These are phyloP conservation scores for Ceratocystis huliohia DNA, from an alignment of 2,329 filamentous ascomycete genomes.

Conservation along the genomic window DNA sequence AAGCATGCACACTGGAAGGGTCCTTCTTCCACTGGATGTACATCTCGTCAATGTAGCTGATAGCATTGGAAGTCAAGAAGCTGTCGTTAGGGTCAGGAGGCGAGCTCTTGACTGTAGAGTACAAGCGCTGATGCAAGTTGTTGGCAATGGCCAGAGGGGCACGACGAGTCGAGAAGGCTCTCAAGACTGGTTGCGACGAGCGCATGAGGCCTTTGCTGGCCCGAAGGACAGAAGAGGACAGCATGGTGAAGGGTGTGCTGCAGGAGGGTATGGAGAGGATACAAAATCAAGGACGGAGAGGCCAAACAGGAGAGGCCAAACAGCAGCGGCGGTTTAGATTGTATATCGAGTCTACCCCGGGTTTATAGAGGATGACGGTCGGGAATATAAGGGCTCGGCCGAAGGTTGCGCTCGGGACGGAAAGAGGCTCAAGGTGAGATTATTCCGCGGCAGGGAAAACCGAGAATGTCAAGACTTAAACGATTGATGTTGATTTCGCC, in stretches of 20 bases:
- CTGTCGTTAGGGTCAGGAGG: slow-evolving; percentile 76
- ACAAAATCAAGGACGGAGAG: background rate
- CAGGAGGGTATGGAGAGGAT: background rate
- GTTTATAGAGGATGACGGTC: slow-evolving; percentile 6
- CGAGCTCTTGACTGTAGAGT: slow-evolving; percentile 39
- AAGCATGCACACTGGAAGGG: slow-evolving; percentile 85
- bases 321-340: background rate
- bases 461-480: background rate
- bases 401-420: slow-evolving; percentile 18
- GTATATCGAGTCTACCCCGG: background rate
- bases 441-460: background rate
- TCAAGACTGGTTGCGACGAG: slow-evolving; percentile 36
- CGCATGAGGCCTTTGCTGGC: slow-evolving; percentile 52
- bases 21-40: slow-evolving; percentile 96
- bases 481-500: background rate
- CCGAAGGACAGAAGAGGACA: slow-evolving; percentile 21
- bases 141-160: slow-evolving; percentile 35
- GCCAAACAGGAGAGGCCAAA: background rate
- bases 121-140: slow-evolving; percentile 35
- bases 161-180: slow-evolving; percentile 36
- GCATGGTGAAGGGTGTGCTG: slow-evolving; percentile 14
- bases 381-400: slow-evolving; percentile 19
- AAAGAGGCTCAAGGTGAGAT: background rate
- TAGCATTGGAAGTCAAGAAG: slow-evolving; percentile 91
- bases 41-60: slow-evolving; percentile 99